Conservation (phyloP, 805 yeast species). For the Wickerhamomyces hampshirensis region DNA sequence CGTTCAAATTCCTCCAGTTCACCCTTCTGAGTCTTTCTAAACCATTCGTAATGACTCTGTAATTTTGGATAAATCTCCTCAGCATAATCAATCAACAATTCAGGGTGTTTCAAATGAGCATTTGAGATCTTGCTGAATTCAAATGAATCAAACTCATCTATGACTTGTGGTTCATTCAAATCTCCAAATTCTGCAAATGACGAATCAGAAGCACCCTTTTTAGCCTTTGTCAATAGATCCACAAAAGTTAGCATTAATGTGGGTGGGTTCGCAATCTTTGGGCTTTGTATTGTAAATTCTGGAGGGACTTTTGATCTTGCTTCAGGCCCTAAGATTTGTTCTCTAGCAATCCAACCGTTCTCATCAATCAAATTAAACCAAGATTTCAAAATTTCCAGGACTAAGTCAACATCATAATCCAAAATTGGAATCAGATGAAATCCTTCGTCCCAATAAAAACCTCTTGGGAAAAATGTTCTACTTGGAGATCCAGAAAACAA, state of each 20-base stretch:
- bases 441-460: slow-evolving; percentile 99
- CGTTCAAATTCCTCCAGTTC: slow-evolving; percentile 68
- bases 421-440: slow-evolving; percentile 82
- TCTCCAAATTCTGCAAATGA: slow-evolving; percentile 21
- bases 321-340: slow-evolving; percentile 88
- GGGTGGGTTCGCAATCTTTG: slow-evolving; percentile 92
- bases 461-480: slow-evolving; percentile 91
- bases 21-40: slow-evolving; percentile 76
- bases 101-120: slow-evolving; percentile 53
- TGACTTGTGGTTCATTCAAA: slow-evolving; percentile 28
- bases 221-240: slow-evolving; percentile 46
- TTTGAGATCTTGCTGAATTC: slow-evolving; percentile 36
- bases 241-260: slow-evolving; percentile 75
- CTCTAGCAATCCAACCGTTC: slow-evolving; percentile 96
- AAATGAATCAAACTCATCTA: slow-evolving; percentile 22
- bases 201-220: slow-evolving; percentile 13
- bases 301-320: slow-evolving; percentile 83
- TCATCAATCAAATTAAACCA: slow-evolving; percentile 88
- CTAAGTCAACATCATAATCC: slow-evolving; percentile 79
- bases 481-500: slow-evolving; percentile 86
- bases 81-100: slow-evolving; percentile 55
- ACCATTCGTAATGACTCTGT: slow-evolving; percentile 78
- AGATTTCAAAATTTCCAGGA: slow-evolving; percentile 71
- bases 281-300: slow-evolving; percentile 81
- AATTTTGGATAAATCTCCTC: slow-evolving; percentile 69